These are phyloP conservation scores for Stemphylium beticola DNA, from an alignment of 2,329 filamentous ascomycete genomes.

Conservation along the genomic window DNA sequence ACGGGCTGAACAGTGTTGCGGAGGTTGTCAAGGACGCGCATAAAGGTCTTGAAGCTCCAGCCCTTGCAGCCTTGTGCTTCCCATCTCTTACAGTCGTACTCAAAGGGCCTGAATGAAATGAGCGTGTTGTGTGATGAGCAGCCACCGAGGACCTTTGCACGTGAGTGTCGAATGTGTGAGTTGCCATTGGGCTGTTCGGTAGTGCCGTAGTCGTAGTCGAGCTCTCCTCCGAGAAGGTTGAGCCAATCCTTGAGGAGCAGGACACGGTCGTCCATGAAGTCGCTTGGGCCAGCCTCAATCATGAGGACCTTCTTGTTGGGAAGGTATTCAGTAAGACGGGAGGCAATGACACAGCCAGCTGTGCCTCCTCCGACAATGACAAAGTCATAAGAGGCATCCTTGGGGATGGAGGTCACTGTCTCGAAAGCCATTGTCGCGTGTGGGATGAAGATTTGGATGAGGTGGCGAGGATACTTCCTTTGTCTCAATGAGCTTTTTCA, in stretches of 20 bases:
- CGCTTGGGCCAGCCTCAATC: slow-evolving; percentile 87
- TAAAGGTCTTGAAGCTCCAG: slow-evolving; percentile 87
- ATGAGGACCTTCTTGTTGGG: slow-evolving; percentile 81
- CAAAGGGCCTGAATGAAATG: slow-evolving; percentile 89
- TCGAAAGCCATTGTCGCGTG: slow-evolving; percentile 35
- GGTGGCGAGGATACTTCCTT: slow-evolving; percentile 3
- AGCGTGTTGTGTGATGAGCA: slow-evolving; percentile 95
- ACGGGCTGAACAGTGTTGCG: slow-evolving; percentile 91
- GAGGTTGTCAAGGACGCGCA: slow-evolving; percentile 79
- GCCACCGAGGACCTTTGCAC: slow-evolving; percentile 89
- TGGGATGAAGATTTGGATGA: slow-evolving; percentile 3
- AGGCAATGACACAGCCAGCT: slow-evolving; percentile 83
- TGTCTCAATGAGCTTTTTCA: neutral
- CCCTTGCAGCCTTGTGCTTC: slow-evolving; percentile 80
- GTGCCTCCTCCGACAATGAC: slow-evolving; percentile 86
- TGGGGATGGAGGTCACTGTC: slow-evolving; percentile 67
- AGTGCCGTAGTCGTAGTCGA: slow-evolving; percentile 91
- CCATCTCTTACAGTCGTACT: slow-evolving; percentile 87
- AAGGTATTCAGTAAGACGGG: slow-evolving; percentile 80
- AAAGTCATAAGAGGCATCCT: slow-evolving; percentile 75
- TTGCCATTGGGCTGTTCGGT: slow-evolving; percentile 91
- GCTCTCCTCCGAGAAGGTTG: slow-evolving; percentile 78
- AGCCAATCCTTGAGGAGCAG: slow-evolving; percentile 89
- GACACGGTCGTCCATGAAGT: slow-evolving; percentile 86
- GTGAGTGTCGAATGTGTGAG: slow-evolving; percentile 88